Evolutionary conservation across 2,329 filamentous ascomycete genomes (phyloP).

Genomic region (Corniculantispora saksenae): DNA sequence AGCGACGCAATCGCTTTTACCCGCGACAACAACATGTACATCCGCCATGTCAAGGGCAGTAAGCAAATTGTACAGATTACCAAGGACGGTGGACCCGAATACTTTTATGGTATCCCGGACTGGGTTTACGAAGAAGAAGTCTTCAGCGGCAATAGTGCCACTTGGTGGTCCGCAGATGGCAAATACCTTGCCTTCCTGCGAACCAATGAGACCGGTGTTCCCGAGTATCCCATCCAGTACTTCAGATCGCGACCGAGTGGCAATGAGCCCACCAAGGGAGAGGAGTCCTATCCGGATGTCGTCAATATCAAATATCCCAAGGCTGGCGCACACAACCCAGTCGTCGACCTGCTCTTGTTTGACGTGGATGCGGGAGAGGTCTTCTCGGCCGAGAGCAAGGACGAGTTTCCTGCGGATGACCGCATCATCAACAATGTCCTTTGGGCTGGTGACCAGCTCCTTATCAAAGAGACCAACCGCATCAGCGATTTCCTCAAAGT

Average conservation of each 20-base stretch:
- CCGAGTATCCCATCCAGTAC: constrained; percentile 90
- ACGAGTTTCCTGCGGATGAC: constrained; percentile 77
- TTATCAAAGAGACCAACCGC: constrained; percentile 90
- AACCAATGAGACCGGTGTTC: constrained; percentile 90
- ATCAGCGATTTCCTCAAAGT: constrained; percentile 91
- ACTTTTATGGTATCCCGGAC: constrained; percentile 95
- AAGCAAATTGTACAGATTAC: constrained; percentile 72
- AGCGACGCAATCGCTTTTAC: constrained; percentile 90
- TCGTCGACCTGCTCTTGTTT: constrained; percentile 86
- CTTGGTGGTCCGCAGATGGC: constrained; percentile 94
- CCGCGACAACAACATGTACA: constrained; percentile 83
- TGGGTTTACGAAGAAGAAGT: constrained; percentile 84
- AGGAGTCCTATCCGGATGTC: constrained; percentile 89
- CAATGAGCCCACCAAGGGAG: constrained; percentile 60
- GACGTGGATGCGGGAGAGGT: constrained; percentile 75
- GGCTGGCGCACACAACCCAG: constrained; percentile 88
- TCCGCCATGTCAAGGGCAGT: constrained; percentile 61
- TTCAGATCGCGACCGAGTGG: constrained; percentile 87
- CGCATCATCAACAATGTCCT: constrained; percentile 90
- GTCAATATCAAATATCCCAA: constrained; percentile 96
- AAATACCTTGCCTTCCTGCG: constrained; percentile 88
- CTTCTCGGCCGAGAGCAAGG: constrained; percentile 76
- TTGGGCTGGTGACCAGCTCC: constrained; percentile 82
- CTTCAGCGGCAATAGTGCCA: constrained; percentile 75
- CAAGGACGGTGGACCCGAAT: constrained; percentile 78